Evolutionary conservation across 257 asterid genomes (phyloP).

Genomic region (Capsicum rhomboideum): DNA sequence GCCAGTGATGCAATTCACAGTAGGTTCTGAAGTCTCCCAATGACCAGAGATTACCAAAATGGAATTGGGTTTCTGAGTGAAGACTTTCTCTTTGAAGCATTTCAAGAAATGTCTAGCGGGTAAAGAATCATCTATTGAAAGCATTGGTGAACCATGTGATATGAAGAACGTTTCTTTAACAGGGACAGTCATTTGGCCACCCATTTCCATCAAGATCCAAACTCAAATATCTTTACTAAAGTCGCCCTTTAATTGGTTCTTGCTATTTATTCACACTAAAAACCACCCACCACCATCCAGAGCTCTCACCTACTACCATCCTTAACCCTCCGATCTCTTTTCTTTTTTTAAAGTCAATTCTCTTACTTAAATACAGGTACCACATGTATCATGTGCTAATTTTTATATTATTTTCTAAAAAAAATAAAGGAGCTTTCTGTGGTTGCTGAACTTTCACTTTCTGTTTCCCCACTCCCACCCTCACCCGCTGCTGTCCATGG

Average conservation of each 20-base stretch:
- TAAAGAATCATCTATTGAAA: slow-evolving; percentile 52
- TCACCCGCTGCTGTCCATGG: too few relatives aligned
- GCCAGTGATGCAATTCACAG: slow-evolving; percentile 49
- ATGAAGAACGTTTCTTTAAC: slow-evolving; percentile 50
- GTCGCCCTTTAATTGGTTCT: background rate
- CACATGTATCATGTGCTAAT: background rate
- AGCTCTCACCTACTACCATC: background rate
- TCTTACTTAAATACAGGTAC: background rate
- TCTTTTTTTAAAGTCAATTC: background rate
- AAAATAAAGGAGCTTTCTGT: background rate
- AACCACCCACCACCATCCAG: background rate
- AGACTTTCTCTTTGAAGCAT: slow-evolving; percentile 29
- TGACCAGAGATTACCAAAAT: slow-evolving; percentile 56
- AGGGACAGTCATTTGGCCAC: background rate
- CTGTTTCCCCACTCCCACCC: too few relatives aligned
- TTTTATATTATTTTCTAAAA: too few relatives aligned
- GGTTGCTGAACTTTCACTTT: too few relatives aligned
- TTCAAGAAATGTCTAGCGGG: slow-evolving; percentile 56
- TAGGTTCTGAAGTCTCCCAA: slow-evolving; percentile 68
- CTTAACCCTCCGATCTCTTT: background rate
- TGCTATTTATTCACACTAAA: background rate
- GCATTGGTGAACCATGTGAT: slow-evolving; percentile 79
- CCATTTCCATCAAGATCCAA: slow-evolving; percentile 1
- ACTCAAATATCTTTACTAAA: background rate
- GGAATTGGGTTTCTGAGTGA: slow-evolving; percentile 41